Conservation (phyloP, 2,329 filamentous ascomycete genomes). For the Trichoderma sp. region DNA sequence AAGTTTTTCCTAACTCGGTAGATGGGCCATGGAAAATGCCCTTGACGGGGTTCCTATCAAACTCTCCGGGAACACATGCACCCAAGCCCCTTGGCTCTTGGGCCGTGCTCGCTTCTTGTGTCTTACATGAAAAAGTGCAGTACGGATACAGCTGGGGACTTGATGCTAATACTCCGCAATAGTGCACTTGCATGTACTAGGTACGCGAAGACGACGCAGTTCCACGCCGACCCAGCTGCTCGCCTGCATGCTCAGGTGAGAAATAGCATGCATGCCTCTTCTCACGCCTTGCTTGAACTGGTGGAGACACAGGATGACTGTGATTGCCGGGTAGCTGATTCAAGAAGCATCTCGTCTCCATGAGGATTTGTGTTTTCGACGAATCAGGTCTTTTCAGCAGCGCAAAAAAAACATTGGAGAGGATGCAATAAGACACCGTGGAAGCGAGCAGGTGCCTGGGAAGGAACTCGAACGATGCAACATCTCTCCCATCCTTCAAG, state of each 20-base stretch:
- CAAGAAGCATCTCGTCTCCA: background rate
- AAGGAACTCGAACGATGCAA: constrained; percentile 18
- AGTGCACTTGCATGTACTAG: background rate
- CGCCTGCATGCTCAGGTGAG: background rate
- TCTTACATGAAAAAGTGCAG: background rate
- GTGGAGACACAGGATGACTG: background rate
- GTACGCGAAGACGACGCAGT: too few species aligned
- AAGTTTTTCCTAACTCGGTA: background rate
- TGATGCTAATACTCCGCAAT: background rate
- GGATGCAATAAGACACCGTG: background rate
- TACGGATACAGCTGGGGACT: too few species aligned
- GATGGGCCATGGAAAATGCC: too few species aligned
- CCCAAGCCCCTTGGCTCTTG: background rate
- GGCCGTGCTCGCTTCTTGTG: background rate
- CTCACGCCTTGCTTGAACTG: background rate
- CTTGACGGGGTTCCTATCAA: background rate
- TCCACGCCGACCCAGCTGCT: background rate
- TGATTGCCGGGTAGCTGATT: constrained; percentile 9
- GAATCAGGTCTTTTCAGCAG: background rate
- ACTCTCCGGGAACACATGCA: background rate
- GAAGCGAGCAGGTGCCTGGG: constrained; percentile 5
- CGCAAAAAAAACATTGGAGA: background rate
- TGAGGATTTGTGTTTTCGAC: background rate
- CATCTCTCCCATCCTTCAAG: constrained; percentile 16
- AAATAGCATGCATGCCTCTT: background rate